Evolutionary conservation across 1,284 basidiomycete species (phyloP), one percentile per base, ranked within the genome.

Genomic region (Exobasidium rhododendri): DNA sequence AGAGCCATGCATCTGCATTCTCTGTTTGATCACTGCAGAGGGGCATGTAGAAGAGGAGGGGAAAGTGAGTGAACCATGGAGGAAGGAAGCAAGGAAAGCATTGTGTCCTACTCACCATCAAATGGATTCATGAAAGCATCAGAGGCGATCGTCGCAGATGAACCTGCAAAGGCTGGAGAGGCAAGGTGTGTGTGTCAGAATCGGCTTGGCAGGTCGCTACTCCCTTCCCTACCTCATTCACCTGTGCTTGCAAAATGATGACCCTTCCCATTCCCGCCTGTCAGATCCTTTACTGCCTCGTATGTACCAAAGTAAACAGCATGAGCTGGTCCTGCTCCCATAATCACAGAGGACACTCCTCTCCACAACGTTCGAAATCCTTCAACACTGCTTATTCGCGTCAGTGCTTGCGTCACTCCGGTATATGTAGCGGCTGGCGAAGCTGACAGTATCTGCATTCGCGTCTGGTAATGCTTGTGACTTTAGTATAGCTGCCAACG

Each of bases 91-190:
- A 59, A 22, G 43, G 43, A 22, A 44, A 14, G 43, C 14, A 14
- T 44, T 14, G 43, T 44, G 43, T n/a, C 2, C 30, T 50, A 81
- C 87, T 80, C 80, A 94, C 93, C 93, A 82, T 99, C 96, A 79
- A 99, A 99, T 2, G 96, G 96, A 81, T 98, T 99, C 96, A 99
- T 99, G 63, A 98, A 84, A 6, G 94, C 94, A 83, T 99, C 96
- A 62, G 90, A 90, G 1, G 92, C 90, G 72, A 96, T 90, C 22
- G 94, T 97, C 0, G 96, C 96, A 1, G 89, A 87, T 58, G 93
- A 94, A 69, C 96, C 96, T 29, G 96, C 96, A 28, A 94, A 77
- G 20, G 94, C 94, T 89, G 64, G 17, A 22, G n/a, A 24, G 20
- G 35, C 35, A 46, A 35, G 32, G n/a, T 14, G 59, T 13, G 5